phyloP scores from a whole-genome alignment of 257 asterid genomes.

The Solanum boliviense region DNA sequence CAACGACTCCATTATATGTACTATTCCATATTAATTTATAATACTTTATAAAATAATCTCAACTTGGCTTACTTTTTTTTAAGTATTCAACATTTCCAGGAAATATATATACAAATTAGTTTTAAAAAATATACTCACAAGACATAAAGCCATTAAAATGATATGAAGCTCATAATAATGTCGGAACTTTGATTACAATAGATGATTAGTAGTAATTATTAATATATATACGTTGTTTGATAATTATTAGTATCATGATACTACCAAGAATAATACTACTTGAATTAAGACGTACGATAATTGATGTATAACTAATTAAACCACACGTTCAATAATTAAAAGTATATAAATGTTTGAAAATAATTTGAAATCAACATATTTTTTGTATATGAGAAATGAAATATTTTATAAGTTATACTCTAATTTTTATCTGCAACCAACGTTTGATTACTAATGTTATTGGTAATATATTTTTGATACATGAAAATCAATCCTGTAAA shows the following conservation, averaged over 20 bases:
- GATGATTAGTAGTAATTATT: neutral
- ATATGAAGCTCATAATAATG: neutral
- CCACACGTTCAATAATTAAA: neutral
- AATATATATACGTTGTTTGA: neutral
- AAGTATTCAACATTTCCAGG: neutral
- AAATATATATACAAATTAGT: neutral
- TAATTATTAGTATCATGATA: neutral
- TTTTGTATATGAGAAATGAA: neutral
- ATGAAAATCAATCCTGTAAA: no score
- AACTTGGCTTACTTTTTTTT: constrained; percentile 10
- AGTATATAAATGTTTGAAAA: neutral
- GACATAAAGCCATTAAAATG: neutral
- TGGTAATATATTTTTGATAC: no score
- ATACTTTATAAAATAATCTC: constrained; percentile 1
- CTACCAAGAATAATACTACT: neutral
- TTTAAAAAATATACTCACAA: neutral
- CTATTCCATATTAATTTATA: neutral
- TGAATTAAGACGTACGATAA: neutral
- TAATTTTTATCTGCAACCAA: neutral
- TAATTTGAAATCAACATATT: neutral
- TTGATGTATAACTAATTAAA: neutral
- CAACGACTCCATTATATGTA: constrained; percentile 17
- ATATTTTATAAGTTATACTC: neutral
- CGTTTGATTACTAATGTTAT: neutral
- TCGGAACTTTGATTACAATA: neutral